Evolutionary conservation across 768 basidiomycete genomes (phyloP).

Genomic region (Pleurotus platypus): DNA sequence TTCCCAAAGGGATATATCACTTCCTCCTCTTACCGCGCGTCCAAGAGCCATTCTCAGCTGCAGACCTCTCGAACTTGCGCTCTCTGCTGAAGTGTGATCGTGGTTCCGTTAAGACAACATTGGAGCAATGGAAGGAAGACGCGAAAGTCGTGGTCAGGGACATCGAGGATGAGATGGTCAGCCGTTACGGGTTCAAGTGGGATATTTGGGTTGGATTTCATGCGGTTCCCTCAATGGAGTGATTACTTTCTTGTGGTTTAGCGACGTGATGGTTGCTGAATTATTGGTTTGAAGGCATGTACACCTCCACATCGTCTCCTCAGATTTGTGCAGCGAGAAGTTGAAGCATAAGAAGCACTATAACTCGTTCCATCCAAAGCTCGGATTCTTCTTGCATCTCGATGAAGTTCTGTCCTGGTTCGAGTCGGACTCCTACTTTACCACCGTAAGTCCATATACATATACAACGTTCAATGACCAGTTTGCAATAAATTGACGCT

Average conservation of each 20-base stretch:
- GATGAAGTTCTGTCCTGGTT: conserved; percentile 82
- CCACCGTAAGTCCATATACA: conserved; percentile 33
- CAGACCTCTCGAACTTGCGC: conserved; percentile 50
- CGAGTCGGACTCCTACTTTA: conserved; percentile 48
- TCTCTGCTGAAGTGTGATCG: conserved; percentile 54
- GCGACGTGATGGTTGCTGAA: conserved; percentile 4
- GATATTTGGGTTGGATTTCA: conserved; percentile 82
- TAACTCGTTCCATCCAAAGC: conserved; percentile 84
- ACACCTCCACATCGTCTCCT: conserved; percentile 83
- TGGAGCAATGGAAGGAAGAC: conserved; percentile 51
- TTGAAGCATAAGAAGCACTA: conserved; percentile 90
- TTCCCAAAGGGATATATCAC: conserved; percentile 84
- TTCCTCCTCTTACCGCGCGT: conserved; percentile 79
- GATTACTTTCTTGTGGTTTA: conserved; percentile 24
- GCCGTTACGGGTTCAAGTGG: conserved; percentile 73
- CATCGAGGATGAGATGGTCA: conserved; percentile 78
- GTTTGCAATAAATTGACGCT: no score
- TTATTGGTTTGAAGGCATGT: conserved; percentile 39
- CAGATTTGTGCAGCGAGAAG: conserved; percentile 63
- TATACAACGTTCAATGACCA: background rate
- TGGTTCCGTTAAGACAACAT: conserved; percentile 46
- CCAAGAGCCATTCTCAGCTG: conserved; percentile 23
- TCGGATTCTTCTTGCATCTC: conserved; percentile 80
- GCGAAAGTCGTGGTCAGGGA: conserved; percentile 52
- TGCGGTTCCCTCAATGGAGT: conserved; percentile 84